Evolutionary conservation across 495 filamentous ascomycete species (phyloP), one percentile per base, ranked within the genome.

Genomic region (Parachaetomium inaequale): DNA sequence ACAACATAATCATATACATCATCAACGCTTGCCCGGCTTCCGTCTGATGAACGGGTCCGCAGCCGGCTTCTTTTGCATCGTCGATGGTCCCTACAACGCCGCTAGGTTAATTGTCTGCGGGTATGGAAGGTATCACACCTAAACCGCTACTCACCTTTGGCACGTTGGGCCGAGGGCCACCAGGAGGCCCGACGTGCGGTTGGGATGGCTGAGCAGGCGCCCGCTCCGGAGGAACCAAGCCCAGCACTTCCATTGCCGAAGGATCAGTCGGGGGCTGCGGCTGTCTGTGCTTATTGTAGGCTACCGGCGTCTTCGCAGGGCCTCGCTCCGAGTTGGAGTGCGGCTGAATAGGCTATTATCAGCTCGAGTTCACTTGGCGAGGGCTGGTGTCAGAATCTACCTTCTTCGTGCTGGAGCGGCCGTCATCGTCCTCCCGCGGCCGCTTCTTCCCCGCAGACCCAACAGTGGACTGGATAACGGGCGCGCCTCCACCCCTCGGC

Each of bases 41-140:
- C 76, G 68, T 49, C 66, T 70, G 51, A 81, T 79, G 49, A 81
- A 79, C 42, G 77, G 78, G 65, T 80, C 76, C 0, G 68, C 69
- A 21, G 71, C 29, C 40, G 66, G 57, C 53, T 70, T 75, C 55
- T 72, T 77, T 8, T 63, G 68, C 17, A 74, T 68, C 17, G 68
- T 63, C 38, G 66, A 50, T 10, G 71, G 70, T 52, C 63, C 69
- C 43, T 70, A 51, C 19, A 64, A 53, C 60, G 29, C 63, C 51
- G 53, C 28, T 34, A 28, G n/a, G 19, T 46, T 32, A 47, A 28
- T 14, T 11, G 19, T 49, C 53, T 49, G 8, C 17, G 25, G 4
- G 4, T 8, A 47, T n/a, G 49, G 28, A 7, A n/a, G 14, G 47
- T n/a, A 31, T 23, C 34, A 26, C 17, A 21, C 6, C 3, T 10